Base-by-base conservation (phyloP, 176 grass and related monocot species). In the Tillandsia leiboldiana region DNA sequence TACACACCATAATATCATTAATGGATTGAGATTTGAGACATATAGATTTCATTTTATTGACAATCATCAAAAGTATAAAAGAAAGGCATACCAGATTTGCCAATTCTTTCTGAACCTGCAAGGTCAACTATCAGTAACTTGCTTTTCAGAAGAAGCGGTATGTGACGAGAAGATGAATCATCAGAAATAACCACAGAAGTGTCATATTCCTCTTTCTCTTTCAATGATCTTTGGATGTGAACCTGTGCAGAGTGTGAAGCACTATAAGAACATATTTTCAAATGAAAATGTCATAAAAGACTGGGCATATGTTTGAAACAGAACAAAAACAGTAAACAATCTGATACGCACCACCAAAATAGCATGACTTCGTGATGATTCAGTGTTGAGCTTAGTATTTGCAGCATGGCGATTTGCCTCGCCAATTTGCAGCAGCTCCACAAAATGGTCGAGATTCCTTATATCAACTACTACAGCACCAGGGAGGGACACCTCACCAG, bases 291-390 rank as follows among this genome's bases (percentile, higher is more conserved):
- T 23, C 15, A 58, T 68, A 9, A 53, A 11, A 68, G 51, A 58
- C 14, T 11, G 10, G 13, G 50, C n/a, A 74, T 64, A 51, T 18
- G 10, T n/a, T 51, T 65, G 23, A 14, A 53, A 9, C 54, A 59
- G 54, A 18, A 14, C 57, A 83, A 70, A 15, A 51, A 72, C 2
- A 77, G 22, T 27, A n/a, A 20, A 50, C 63, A 80, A 77, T 11
- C 51, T 9, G 23, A 28, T 75, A 77, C 88, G 57, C 78, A 96
- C 92, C 83, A 87, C 76, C 76, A 97, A 75, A 66, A 97, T 85
- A 72, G 93, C 93, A 73, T 97, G 93, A 66, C 93, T 97, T 71
- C 93, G 86, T 87, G 93, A 97, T 87, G 93, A 97, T 66, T 97
- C 93, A 10, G 89, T 97, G 77, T 97, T 97, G 67, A 97, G 85